Percentiles rank a stretch among this genome's conserved stretches.
phyloP scores from a whole-genome alignment of 805 yeast species.

The Candida ponderosae region DNA sequence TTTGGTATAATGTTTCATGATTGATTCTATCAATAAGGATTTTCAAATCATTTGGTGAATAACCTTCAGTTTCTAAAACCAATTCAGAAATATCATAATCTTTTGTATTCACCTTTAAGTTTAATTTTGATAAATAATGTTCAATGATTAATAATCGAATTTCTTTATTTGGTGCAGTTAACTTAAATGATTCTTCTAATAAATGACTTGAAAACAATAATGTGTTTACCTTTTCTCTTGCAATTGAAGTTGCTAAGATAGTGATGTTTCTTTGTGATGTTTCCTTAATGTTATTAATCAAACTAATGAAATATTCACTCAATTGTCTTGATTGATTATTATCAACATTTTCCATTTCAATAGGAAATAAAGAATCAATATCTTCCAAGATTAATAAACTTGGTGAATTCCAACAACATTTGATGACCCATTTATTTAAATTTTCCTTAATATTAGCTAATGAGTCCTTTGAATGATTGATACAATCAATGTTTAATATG shows the following conservation, averaged over 20 bases:
- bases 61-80: conserved; percentile 78
- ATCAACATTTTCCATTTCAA: conserved; percentile 51
- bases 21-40: conserved; percentile 62
- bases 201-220: conserved; percentile 60
- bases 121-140: conserved; percentile 13
- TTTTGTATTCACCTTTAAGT: conserved; percentile 26
- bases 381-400: conserved; percentile 71
- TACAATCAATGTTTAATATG: conserved; percentile 46
- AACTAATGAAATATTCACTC: conserved; percentile 49
- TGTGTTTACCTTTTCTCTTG: conserved; percentile 59
- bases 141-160: conserved; percentile 42
- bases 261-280: conserved; percentile 36
- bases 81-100: conserved; percentile 41
- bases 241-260: conserved; percentile 52
- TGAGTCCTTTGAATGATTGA: conserved; percentile 47
- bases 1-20: conserved; percentile 31
- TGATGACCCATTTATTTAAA: conserved; percentile 35
- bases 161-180: conserved; percentile 64
- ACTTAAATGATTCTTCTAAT: conserved; percentile 50
- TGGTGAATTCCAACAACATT: conserved; percentile 72
- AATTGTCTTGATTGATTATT: conserved; percentile 55
- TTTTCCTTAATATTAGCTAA: conserved; percentile 36
- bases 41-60: conserved; percentile 74
- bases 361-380: conserved; percentile 62
- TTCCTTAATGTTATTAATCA: conserved; percentile 29